Conservation (phyloP, 352 stramenopile genomes). For the Globisporangium camurandrum region DNA sequence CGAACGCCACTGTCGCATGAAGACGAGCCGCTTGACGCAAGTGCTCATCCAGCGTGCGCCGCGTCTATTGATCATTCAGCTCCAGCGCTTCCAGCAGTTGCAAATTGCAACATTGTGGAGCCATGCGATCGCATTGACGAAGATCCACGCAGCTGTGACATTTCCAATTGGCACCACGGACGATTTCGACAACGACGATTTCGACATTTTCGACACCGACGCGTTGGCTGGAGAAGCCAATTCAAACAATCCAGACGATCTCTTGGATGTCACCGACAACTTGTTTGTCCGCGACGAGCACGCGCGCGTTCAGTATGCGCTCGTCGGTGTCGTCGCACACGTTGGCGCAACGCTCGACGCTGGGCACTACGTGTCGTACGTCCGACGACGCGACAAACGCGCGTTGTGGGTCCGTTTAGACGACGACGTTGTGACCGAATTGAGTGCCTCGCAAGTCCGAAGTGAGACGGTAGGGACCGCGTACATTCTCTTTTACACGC, state of each 20-base stretch:
- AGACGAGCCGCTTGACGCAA: conserved; percentile 66
- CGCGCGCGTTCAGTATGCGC: conserved; percentile 34
- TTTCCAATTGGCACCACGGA: conserved; percentile 38
- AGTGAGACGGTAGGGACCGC: conserved; percentile 47
- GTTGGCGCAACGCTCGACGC: conserved; percentile 47
- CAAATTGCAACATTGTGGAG: too few relatives aligned
- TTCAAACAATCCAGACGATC: conserved; percentile 12
- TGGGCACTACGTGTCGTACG: conserved; percentile 76
- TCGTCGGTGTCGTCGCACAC: conserved; percentile 70
- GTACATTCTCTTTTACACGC: conserved; percentile 73
- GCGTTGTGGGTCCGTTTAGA: conserved; percentile 60
- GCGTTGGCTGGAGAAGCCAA: not conserved
- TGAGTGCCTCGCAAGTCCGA: conserved; percentile 36
- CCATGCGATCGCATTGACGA: conserved; percentile 25
- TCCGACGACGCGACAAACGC: conserved; percentile 6
- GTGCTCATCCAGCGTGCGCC: conserved; percentile 59
- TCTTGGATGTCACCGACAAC: conserved; percentile 56
- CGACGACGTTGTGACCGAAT: conserved; percentile 45
- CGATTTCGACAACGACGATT: too few relatives aligned
- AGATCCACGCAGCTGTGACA: conserved; percentile 41
- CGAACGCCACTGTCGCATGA: conserved; percentile 48
- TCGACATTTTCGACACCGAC: too few relatives aligned
- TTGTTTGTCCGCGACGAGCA: conserved; percentile 51
- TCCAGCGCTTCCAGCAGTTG: conserved; percentile 68
- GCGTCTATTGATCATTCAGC: conserved; percentile 41